These are phyloP conservation scores for Zygosaccharomyces kombuchaensis DNA, from an alignment of 805 yeast genomes.

Conservation along the genomic window DNA sequence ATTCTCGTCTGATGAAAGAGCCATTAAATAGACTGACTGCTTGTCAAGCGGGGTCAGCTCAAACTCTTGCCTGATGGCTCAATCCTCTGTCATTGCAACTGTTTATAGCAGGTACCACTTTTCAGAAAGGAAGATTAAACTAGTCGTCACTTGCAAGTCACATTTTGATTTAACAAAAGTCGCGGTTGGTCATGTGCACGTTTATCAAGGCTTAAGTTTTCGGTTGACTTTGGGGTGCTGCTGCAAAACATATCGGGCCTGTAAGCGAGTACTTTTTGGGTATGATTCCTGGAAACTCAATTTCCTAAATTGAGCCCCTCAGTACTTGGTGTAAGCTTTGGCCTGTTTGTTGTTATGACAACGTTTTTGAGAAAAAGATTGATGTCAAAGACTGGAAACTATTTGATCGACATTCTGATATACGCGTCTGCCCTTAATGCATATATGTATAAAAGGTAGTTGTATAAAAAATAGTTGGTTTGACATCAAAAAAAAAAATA, in stretches of 20 bases:
- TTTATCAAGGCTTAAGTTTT: too few species aligned
- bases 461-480: too few species aligned
- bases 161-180: too few species aligned
- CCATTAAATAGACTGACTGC: neutral
- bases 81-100: neutral
- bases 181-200: neutral
- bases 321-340: too few species aligned
- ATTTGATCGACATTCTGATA: neutral
- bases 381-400: too few species aligned
- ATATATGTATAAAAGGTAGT: neutral
- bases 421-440: too few species aligned
- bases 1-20: neutral
- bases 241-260: too few species aligned
- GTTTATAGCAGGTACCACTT: neutral
- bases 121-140: neutral
- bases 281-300: too few species aligned
- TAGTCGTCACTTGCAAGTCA: neutral
- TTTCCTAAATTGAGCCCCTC: too few species aligned
- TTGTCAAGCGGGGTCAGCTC: constrained; percentile 2
- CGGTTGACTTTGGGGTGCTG: neutral
- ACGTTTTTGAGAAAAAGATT: neutral
- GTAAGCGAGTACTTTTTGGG: too few species aligned
- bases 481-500: constrained; percentile 12
- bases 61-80: neutral
- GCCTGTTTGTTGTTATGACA: neutral